A percentile compares a stretch with the other conserved stretches of the same genome.
Conservation (phyloP, 163 green algal species). For the Chlamydomonas reinhardtii region DNA sequence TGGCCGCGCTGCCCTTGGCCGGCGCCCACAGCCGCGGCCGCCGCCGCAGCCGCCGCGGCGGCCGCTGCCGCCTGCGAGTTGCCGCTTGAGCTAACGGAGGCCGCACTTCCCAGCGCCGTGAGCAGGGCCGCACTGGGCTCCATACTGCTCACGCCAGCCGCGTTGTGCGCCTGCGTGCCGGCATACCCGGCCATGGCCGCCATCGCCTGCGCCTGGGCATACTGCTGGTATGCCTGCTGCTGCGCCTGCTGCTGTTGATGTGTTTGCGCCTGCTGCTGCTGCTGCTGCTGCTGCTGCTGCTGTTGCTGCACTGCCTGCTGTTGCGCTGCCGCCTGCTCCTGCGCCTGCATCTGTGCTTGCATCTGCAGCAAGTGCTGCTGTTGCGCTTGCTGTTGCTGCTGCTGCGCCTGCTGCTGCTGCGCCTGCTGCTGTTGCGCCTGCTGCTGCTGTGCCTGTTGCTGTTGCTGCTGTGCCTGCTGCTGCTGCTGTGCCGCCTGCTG, state of each 20-base stretch:
- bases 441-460: background rate
- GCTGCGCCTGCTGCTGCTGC: background rate
- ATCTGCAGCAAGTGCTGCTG: background rate
- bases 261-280: background rate
- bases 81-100: too few relatives aligned
- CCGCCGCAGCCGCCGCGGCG: background rate
- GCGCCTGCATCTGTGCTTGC: background rate
- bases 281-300: background rate
- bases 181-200: background rate
- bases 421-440: background rate
- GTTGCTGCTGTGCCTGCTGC: conserved; percentile 8
- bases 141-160: conserved; percentile 6
- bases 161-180: background rate
- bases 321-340: background rate
- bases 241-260: background rate
- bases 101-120: background rate
- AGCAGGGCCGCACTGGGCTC: conserved; percentile 11
- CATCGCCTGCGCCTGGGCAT: conserved; percentile 27
- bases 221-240: conserved; percentile 4
- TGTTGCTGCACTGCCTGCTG: background rate
- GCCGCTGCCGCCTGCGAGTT: background rate
- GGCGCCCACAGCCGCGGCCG: background rate
- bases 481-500: background rate
- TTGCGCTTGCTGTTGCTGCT: background rate
- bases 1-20: background rate